phyloP scores from a whole-genome alignment of 2,329 filamentous ascomycete species.

The Penicillium hesseltinei region DNA sequence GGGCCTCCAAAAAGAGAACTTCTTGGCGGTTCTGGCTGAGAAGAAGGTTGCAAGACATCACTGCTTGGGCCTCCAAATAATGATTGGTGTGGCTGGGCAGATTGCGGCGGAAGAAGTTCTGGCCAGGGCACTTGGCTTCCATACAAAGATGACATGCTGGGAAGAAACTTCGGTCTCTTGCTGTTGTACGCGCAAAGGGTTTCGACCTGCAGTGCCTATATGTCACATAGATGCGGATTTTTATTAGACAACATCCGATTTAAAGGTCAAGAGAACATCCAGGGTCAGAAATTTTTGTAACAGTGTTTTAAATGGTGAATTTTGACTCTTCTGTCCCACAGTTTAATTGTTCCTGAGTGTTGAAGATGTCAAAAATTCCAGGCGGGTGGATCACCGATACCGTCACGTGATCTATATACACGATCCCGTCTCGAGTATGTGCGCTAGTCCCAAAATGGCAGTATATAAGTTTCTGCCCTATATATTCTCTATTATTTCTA shows the following conservation, averaged over 20 bases:
- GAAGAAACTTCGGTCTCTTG: neutral
- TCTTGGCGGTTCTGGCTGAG: constrained; percentile 25
- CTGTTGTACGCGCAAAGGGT: neutral
- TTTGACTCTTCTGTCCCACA: neutral
- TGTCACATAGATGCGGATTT: constrained; percentile 4
- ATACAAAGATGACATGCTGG: constrained; percentile 32
- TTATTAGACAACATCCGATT: neutral
- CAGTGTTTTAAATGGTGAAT: neutral
- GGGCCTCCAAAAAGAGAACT: constrained; percentile 33
- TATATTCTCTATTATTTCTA: neutral
- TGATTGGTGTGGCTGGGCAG: constrained; percentile 19
- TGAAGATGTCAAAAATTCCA: constrained; percentile 11
- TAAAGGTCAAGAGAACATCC: neutral
- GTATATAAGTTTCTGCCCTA: neutral
- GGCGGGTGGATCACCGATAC: neutral
- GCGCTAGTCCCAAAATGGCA: neutral
- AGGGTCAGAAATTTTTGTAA: fast-evolving
- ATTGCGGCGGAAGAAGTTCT: constrained; percentile 21
- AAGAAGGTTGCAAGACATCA: constrained; percentile 29
- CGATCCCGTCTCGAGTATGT: neutral
- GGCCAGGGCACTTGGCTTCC: constrained; percentile 19
- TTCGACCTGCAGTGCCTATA: neutral
- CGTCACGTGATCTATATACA: constrained; percentile 3
- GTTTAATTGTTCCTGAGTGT: neutral
- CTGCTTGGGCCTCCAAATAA: constrained; percentile 27